Base-by-base conservation (phyloP, 2,329 filamentous ascomycete species). In the Curvularia eragrostidis region DNA sequence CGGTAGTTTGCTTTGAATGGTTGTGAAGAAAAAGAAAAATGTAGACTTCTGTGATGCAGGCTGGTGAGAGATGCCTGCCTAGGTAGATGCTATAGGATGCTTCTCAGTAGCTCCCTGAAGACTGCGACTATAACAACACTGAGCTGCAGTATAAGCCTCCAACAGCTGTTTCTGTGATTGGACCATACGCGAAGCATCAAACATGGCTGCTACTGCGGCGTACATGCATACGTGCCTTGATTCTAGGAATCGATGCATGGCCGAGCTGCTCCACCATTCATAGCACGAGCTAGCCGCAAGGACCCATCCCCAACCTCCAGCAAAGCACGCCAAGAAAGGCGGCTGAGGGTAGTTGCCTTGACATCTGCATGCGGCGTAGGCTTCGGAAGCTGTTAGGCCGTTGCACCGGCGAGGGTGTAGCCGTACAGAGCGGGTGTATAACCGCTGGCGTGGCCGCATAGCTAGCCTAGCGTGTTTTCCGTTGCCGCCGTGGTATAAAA, bases 401-500 rank as follows among this genome's bases (percentile, higher is more conserved):
- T 58, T 32, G 56, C 57, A 56, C 65, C 62, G 55, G 58, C 56
- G 49, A 62, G 63, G 59, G 44, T 54, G 56, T 52, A 65, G 63
- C 67, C 69, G 61, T 69, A 66, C 67, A 69, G 63, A 59, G 58
- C 43, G 52, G 56, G 52, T 44, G 59, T 63, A 58, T 72, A 71
- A 62, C 66, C 70, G 70, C 70, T 68, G 68, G 52, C 61, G 58
- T 64, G 64, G 63, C 59, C 58, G 50, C 57, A 56, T 65, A 58
- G 48, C 48, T 53, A 56, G 43, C 53, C 56, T 65, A 70, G 64
- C 58, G 57, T 57, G 58, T 42, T 32, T 39, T 28, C 18, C 54
- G 50, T 69, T 67, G 59, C 63, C 70, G 67, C 68, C 61, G 63
- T 59, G 46, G 53, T 50, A 64, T 66, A 60, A 62, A 65, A 59